Evolutionary conservation across 1,284 basidiomycete genomes (phyloP).

Genomic region (Fomitiporia mediterranea): DNA sequence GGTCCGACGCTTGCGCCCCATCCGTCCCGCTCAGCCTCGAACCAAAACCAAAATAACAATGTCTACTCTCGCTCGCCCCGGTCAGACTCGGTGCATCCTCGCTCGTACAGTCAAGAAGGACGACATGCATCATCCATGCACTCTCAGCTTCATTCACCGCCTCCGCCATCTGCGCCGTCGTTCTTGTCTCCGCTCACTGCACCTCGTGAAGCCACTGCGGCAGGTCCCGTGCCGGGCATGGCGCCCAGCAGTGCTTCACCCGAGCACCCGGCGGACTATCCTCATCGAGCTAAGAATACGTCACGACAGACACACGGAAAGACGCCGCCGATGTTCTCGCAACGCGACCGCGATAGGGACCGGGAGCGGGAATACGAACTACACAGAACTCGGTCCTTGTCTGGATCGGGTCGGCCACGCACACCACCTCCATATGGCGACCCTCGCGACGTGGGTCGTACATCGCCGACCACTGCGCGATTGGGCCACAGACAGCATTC

Average conservation of each 20-base stretch:
- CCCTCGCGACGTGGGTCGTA: neutral
- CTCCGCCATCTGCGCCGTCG: slow-evolving; percentile 23
- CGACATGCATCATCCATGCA: slow-evolving; percentile 1
- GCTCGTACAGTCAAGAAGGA: slow-evolving; percentile 14
- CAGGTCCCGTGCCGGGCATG: neutral
- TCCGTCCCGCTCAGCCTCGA: neutral
- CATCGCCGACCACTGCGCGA: neutral
- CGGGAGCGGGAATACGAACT: slow-evolving; percentile 22
- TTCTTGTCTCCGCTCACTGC: slow-evolving; percentile 5
- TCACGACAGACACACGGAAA: slow-evolving; percentile 5
- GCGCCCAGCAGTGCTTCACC: slow-evolving; percentile 8
- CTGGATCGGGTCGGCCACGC: slow-evolving; percentile 8
- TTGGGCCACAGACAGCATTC: neutral
- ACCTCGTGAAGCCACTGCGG: slow-evolving; percentile 4
- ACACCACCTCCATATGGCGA: slow-evolving; percentile 16
- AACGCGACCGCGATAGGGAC: slow-evolving; percentile 18
- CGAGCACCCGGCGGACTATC: slow-evolving; percentile 20
- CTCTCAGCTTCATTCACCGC: slow-evolving; percentile 18
- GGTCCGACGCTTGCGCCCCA: neutral
- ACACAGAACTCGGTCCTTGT: slow-evolving; percentile 3
- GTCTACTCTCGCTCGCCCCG: neutral
- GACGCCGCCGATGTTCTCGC: slow-evolving; percentile 12
- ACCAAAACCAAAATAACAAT: neutral
- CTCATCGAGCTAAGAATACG: slow-evolving; percentile 8
- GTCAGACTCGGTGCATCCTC: slow-evolving; percentile 10